Percentiles rank a stretch among this genome's conserved stretches.
These are phyloP conservation scores for Annulohypoxylon bovei DNA, from an alignment of 495 filamentous ascomycete species.

Conservation along the genomic window DNA sequence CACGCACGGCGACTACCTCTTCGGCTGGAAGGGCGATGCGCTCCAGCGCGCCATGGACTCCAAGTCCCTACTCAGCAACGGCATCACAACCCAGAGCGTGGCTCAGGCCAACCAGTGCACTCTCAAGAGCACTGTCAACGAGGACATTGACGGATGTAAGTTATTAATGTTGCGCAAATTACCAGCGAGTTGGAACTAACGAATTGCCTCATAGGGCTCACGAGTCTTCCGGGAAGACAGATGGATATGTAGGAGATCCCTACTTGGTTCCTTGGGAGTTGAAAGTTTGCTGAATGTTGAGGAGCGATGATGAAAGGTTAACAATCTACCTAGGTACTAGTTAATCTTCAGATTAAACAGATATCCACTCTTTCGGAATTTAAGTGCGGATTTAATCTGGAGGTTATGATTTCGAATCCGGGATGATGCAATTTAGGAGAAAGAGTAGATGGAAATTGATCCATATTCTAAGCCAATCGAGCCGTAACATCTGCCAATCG, in stretches of 20 bases:
- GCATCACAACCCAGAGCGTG: conserved; percentile 48
- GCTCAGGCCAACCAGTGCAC: conserved; percentile 51
- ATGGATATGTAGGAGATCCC: conserved; percentile 28
- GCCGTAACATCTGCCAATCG: too few relatives aligned
- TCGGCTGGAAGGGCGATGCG: conserved; percentile 55
- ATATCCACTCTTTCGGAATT: neutral
- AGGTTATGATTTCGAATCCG: too few relatives aligned
- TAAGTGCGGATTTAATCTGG: neutral
- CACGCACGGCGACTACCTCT: conserved; percentile 56
- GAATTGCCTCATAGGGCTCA: conserved; percentile 11
- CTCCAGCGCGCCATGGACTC: conserved; percentile 54
- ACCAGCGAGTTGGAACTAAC: conserved; percentile 13
- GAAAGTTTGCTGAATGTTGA: neutral
- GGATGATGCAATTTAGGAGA: neutral
- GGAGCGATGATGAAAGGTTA: neutral
- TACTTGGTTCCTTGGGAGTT: neutral
- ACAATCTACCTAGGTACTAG: too few relatives aligned
- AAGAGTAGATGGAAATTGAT: too few relatives aligned
- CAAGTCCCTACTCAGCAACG: conserved; percentile 45
- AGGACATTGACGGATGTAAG: conserved; percentile 54
- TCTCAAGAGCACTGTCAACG: conserved; percentile 49
- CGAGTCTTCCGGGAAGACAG: conserved; percentile 21
- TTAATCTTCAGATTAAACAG: neutral
- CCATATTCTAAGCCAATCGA: too few relatives aligned
- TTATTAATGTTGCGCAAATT: neutral